Evolutionary conservation across 768 basidiomycete genomes (phyloP).

Genomic region (Phlegmacium glaucopus): DNA sequence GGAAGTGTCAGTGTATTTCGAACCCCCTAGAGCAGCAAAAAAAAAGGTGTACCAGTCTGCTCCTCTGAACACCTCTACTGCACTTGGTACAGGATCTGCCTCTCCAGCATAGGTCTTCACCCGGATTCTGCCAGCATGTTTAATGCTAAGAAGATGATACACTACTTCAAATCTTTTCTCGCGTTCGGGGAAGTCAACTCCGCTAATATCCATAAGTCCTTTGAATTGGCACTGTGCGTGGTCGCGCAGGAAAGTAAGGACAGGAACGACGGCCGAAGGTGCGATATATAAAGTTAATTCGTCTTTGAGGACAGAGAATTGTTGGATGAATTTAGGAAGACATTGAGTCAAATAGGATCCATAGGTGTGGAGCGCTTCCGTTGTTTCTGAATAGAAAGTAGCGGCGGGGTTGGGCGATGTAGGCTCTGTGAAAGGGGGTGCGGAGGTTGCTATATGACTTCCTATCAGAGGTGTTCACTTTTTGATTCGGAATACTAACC

Average conservation of each 20-base stretch:
- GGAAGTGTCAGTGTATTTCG: neutral
- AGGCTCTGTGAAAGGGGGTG: slow-evolving; percentile 83
- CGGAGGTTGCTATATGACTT: slow-evolving; percentile 42
- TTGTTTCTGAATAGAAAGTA: slow-evolving; percentile 65
- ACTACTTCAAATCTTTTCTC: slow-evolving; percentile 95
- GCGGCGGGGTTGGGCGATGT: slow-evolving; percentile 86
- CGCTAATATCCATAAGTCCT: slow-evolving; percentile 87
- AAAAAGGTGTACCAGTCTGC: slow-evolving; percentile 78
- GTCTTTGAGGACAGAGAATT: slow-evolving; percentile 96
- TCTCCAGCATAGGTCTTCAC: slow-evolving; percentile 98
- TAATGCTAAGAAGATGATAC: slow-evolving; percentile 86
- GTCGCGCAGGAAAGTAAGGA: slow-evolving; percentile 90
- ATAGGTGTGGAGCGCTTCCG: slow-evolving; percentile 82
- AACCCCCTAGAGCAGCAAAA: neutral
- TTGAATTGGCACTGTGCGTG: slow-evolving; percentile 97
- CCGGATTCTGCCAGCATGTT: slow-evolving; percentile 78
- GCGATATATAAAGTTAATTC: slow-evolving; percentile 88
- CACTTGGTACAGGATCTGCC: slow-evolving; percentile 86
- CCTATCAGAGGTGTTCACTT: slow-evolving; percentile 11
- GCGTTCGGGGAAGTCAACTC: slow-evolving; percentile 92
- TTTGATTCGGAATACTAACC: slow-evolving; percentile 32
- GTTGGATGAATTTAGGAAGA: slow-evolving; percentile 96
- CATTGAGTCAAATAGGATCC: slow-evolving; percentile 92
- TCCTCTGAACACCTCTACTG: slow-evolving; percentile 73
- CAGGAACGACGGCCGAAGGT: slow-evolving; percentile 78